phyloP scores from a whole-genome alignment of 257 asterid genomes.

The Plantago major region DNA sequence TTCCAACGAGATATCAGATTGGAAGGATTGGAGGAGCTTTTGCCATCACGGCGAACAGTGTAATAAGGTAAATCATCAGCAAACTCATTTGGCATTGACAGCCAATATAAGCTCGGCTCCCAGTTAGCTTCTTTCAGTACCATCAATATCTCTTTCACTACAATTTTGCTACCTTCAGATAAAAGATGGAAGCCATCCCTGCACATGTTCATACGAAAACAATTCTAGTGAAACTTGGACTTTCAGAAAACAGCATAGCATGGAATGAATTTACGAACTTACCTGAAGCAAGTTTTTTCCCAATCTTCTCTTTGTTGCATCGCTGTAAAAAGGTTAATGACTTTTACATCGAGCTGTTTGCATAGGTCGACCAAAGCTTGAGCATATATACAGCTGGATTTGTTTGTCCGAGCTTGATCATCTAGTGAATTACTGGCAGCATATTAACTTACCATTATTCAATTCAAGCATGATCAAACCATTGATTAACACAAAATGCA shows the following conservation, averaged over 20 bases:
- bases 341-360: constrained; percentile 43
- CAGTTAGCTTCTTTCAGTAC: constrained; percentile 66
- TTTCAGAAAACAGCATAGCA: neutral
- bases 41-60: constrained; percentile 45
- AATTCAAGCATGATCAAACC: constrained; percentile 1
- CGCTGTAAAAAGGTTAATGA: constrained; percentile 50
- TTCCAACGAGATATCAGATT: constrained; percentile 42
- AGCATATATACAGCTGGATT: constrained; percentile 43
- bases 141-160: constrained; percentile 60
- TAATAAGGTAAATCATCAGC: constrained; percentile 53
- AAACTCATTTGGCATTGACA: constrained; percentile 52
- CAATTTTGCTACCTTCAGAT: constrained; percentile 56
- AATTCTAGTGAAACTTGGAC: neutral
- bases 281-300: constrained; percentile 47
- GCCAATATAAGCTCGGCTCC: constrained; percentile 76
- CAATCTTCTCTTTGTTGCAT: constrained; percentile 44
- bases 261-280: constrained; percentile 12
- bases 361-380: constrained; percentile 51
- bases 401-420: constrained; percentile 52
- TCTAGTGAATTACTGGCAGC: constrained; percentile 28
- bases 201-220: constrained; percentile 3
- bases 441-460: neutral
- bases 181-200: constrained; percentile 88
- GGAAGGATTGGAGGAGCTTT: constrained; percentile 34
- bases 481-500: neutral